phyloP scores from a whole-genome alignment of 768 basidiomycete genomes.

The Macrolepiota albuminosa region DNA sequence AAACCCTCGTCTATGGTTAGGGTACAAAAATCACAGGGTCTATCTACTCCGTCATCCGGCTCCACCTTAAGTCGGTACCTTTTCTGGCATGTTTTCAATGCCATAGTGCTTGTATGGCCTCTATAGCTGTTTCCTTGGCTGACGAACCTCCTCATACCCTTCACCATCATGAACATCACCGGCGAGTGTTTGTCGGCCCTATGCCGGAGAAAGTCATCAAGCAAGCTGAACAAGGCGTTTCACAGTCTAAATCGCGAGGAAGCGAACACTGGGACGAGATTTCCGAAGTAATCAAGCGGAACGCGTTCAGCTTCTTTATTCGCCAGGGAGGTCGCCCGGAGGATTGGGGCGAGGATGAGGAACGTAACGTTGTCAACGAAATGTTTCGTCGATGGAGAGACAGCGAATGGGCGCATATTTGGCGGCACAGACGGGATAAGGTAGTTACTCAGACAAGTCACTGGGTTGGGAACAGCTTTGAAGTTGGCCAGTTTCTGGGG shows the following conservation, averaged over 20 bases:
- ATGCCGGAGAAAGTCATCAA: constrained; percentile 59
- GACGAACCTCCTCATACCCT: constrained; percentile 3
- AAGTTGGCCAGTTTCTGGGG: constrained; percentile 73
- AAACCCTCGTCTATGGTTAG: constrained; percentile 1
- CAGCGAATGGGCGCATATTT: constrained; percentile 58
- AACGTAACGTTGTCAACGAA: constrained; percentile 47
- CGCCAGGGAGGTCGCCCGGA: constrained; percentile 58
- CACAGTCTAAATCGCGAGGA: constrained; percentile 18
- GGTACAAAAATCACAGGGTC: not conserved
- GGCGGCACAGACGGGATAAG: constrained; percentile 32
- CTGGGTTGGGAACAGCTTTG: constrained; percentile 76
- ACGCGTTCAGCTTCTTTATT: constrained; percentile 63
- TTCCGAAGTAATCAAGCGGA: constrained; percentile 46
- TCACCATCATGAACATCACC: constrained; percentile 28
- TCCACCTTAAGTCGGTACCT: not conserved
- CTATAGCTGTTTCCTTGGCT: constrained; percentile 14
- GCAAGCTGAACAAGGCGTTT: constrained; percentile 22
- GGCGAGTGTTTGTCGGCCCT: constrained; percentile 71
- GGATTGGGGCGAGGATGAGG: constrained; percentile 60
- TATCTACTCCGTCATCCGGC: constrained; percentile 1
- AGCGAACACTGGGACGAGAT: constrained; percentile 30
- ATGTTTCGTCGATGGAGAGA: constrained; percentile 59
- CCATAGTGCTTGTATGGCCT: constrained; percentile 8
- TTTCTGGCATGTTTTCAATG: constrained; percentile 3
- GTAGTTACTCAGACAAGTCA: constrained; percentile 17